Percentiles rank a stretch among this genome's conserved stretches.
Evolutionary conservation across 306 rosid species (phyloP).

Genomic region (Carpinus viminea): DNA sequence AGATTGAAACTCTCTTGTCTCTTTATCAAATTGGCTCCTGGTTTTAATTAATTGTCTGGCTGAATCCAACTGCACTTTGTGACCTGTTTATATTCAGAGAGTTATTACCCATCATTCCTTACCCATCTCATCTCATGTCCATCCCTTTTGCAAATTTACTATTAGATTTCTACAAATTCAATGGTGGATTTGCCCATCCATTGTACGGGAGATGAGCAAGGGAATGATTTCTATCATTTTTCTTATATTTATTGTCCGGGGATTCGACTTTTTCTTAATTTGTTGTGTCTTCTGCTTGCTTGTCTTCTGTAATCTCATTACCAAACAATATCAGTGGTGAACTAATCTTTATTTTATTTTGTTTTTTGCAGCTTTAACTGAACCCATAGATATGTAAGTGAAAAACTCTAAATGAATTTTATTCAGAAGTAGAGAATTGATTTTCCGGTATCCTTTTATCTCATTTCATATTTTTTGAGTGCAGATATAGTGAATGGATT

Average conservation of each 20-base stretch:
- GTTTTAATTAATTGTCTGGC: background rate
- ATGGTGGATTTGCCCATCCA: no score
- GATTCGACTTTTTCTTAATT: background rate
- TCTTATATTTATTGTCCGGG: background rate
- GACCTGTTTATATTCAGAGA: background rate
- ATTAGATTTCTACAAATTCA: no score
- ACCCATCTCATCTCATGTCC: no score
- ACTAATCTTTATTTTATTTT: constrained; percentile 10
- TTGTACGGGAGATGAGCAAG: no score
- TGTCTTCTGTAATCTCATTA: background rate
- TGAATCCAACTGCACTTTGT: background rate
- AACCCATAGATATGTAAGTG: constrained; percentile 60
- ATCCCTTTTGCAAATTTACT: no score
- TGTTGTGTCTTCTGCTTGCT: background rate
- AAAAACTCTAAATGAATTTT: background rate
- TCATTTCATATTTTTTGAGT: background rate
- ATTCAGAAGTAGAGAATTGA: background rate
- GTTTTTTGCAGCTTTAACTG: constrained; percentile 50
- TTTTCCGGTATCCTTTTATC: background rate
- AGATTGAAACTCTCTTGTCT: no score
- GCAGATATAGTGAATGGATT: constrained; percentile 68
- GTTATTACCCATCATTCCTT: no score
- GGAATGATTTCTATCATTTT: no score
- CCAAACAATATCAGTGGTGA: background rate
- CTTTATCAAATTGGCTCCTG: background rate